A percentile compares a stretch with the other conserved stretches of the same genome.
Conservation (phyloP, 2,329 filamentous ascomycete species). For the Fusarium sp. region DNA sequence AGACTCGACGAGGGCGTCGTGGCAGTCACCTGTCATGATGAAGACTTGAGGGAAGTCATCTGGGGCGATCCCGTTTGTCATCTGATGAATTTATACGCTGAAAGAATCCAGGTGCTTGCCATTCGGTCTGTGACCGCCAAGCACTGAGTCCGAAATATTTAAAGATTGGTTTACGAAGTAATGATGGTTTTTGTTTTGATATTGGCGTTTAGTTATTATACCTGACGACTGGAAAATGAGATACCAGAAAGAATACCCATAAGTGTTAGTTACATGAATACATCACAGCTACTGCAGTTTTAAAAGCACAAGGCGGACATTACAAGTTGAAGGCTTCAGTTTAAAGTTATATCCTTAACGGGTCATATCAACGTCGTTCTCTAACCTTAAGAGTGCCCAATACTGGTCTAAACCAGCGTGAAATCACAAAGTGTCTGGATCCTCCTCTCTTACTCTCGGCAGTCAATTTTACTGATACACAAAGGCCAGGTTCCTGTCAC, state of each 20-base stretch:
- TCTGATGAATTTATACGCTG: conserved; percentile 81
- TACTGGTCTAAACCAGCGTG: neutral
- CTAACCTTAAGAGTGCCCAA: neutral
- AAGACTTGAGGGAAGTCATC: conserved; percentile 74
- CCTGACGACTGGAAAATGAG: conserved; percentile 21
- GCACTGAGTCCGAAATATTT: conserved; percentile 4
- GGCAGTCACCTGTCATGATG: conserved; percentile 75
- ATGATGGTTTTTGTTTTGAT: conserved; percentile 9
- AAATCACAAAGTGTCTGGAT: neutral
- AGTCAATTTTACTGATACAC: neutral
- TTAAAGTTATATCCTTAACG: neutral
- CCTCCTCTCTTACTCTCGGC: neutral
- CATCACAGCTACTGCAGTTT: neutral
- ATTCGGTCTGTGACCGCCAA: conserved; percentile 62
- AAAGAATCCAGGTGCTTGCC: conserved; percentile 77
- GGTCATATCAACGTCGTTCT: neutral
- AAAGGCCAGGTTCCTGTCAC: neutral
- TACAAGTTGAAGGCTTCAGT: neutral
- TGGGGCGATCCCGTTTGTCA: conserved; percentile 88
- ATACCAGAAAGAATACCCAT: conserved; percentile 25
- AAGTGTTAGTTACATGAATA: conserved; percentile 2
- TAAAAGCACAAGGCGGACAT: neutral
- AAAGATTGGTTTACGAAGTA: conserved; percentile 15
- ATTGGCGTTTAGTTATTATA: conserved; percentile 32
- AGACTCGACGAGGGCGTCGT: conserved; percentile 70